Percentiles rank a stretch among this genome's conserved stretches.
phyloP scores from a whole-genome alignment of 768 basidiomycete genomes.

The Tulasnella sp. region DNA sequence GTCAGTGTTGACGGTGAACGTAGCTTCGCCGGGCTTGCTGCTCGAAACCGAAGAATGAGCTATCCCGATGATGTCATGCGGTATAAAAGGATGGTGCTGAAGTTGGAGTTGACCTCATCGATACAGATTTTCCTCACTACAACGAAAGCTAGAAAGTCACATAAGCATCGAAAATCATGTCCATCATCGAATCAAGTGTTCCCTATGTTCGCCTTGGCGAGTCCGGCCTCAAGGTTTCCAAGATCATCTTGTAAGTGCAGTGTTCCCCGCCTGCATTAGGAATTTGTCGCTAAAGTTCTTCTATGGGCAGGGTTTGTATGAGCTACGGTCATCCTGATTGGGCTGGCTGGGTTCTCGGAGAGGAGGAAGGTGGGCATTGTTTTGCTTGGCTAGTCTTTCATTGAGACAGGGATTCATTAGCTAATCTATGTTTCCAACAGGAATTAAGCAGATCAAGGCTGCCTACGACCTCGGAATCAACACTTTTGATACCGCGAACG shows the following conservation, averaged over 20 bases:
- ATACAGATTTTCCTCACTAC: background rate
- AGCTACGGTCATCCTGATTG: slow-evolving; percentile 17
- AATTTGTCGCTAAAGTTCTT: background rate
- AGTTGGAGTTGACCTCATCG: background rate
- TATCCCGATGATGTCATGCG: background rate
- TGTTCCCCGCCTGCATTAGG: background rate
- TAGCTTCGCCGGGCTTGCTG: background rate
- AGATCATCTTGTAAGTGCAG: slow-evolving; percentile 40
- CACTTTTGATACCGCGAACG: slow-evolving; percentile 26
- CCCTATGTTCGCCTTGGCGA: slow-evolving; percentile 32
- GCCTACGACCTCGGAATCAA: slow-evolving; percentile 30
- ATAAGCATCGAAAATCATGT: slow-evolving; percentile 7
- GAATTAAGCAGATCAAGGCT: slow-evolving; percentile 34
- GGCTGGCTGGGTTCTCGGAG: slow-evolving; percentile 25
- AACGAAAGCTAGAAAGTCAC: background rate
- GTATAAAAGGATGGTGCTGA: background rate
- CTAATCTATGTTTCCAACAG: background rate
- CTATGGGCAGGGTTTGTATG: slow-evolving; percentile 12
- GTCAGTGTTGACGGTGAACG: background rate
- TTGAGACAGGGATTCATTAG: background rate
- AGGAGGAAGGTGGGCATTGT: slow-evolving; percentile 29
- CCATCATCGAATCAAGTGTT: slow-evolving; percentile 14
- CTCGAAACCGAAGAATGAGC: background rate
- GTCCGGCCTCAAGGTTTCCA: slow-evolving; percentile 41
- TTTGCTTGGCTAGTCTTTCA: background rate